Evolutionary conservation across 1,284 basidiomycete genomes (phyloP), one percentile per base, ranked within the genome.

Genomic region (Naganishia liquefaciens): DNA sequence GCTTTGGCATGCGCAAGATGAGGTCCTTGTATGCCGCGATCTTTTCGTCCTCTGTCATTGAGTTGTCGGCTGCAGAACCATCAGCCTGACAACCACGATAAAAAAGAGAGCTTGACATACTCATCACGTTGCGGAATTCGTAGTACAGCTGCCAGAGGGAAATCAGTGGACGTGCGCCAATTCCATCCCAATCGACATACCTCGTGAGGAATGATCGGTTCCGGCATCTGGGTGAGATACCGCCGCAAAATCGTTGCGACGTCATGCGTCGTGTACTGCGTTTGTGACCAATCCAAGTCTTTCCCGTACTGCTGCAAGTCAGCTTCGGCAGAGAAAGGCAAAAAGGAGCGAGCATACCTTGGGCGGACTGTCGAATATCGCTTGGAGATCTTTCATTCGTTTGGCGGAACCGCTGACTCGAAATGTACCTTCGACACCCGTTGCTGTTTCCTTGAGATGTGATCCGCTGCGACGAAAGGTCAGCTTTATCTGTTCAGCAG

Each of bases 171-270:
- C 19, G 50, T 30, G n/a, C 28, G 3, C 23, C 40, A 2, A 58
- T 37, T 21, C 7, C 33, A 46, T 37, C 25, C 19, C n/a, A 7
- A 7, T 33, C 15, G 19, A 84, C 87, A 79, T 77, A 92, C 90
- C 69, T 87, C 83, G 74, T 90, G 86, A 2, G 74, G 76, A 21
- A 78, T 72, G 47, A 75, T 70, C 9, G 73, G 73, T 69, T 79
- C 74, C 39, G 95, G 93, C 89, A 98, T 92, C 75, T 90, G 89
- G 6, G 94, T 98, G 66, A 99, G 86, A 79, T 93, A 99, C 80
- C 95, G 83, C 65, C 95, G 85, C 75, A 99, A 91, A 60, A 99
- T 92, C 72, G 91, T 95, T 21, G 95, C 95, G 54, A 96, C 93
- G 76, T 99, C 95, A 77, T 99, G 95, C 2, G 93, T 86, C 39